Evolutionary conservation across 2,329 filamentous ascomycete genomes (phyloP).

Genomic region (Botrytis cinerea): DNA sequence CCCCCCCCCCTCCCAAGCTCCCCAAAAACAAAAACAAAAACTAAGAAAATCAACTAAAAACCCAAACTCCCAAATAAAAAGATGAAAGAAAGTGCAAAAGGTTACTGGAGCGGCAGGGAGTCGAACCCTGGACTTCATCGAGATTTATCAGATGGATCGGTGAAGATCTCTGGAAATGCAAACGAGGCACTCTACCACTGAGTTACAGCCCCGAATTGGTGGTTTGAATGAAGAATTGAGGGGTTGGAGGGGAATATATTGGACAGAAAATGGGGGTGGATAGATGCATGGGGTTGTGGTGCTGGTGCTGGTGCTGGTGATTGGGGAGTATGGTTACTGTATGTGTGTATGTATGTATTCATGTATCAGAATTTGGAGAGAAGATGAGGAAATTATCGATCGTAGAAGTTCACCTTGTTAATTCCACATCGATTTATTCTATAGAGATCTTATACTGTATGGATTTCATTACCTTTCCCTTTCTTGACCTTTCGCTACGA

Average conservation of each 20-base stretch:
- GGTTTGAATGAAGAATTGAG: rapidly evolving
- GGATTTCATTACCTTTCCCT: not conserved
- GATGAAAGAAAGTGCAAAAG: not conserved
- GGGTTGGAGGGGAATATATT: rapidly evolving
- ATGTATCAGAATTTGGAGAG: not conserved
- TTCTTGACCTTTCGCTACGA: not conserved
- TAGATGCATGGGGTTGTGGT: not conserved
- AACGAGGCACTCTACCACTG: constrained; percentile 16
- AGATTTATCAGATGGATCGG: not conserved
- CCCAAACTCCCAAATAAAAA: not conserved
- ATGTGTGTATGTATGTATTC: not conserved
- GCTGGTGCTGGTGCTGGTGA: not conserved
- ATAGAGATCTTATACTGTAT: not conserved
- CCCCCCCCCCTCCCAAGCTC: not conserved
- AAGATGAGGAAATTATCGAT: not conserved
- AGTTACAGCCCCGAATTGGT: not conserved
- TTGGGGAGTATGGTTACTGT: not conserved
- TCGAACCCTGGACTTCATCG: constrained; percentile 18
- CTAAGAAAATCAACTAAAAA: not conserved
- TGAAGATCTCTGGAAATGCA: not conserved
- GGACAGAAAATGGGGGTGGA: not conserved
- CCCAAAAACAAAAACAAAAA: no score
- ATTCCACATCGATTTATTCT: not conserved
- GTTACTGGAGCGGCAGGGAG: not conserved
- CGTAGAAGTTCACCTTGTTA: not conserved